Conservation (phyloP, 2,329 filamentous ascomycete genomes). For the Amauroascus niger region DNA sequence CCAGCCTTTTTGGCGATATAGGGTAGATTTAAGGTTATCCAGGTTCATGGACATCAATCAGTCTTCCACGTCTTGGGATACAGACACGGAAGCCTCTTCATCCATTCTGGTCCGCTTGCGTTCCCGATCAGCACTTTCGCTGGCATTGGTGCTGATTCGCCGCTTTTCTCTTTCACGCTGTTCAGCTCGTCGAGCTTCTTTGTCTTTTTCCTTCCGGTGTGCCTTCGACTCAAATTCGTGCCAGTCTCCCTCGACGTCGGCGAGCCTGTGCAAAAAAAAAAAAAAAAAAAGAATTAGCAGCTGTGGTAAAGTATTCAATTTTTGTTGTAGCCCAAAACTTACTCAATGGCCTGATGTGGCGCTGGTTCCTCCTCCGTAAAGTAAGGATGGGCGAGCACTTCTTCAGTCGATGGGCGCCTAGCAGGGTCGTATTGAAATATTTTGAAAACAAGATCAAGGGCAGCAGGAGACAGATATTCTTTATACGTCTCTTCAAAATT, state of each 20-base stretch:
- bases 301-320: constrained; percentile 4
- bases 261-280: constrained; percentile 46
- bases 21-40: background rate
- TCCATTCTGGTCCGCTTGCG: constrained; percentile 31
- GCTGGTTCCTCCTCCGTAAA: constrained; percentile 73
- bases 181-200: constrained; percentile 44
- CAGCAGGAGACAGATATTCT: constrained; percentile 64
- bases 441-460: constrained; percentile 67
- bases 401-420: constrained; percentile 69
- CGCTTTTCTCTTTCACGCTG: constrained; percentile 43
- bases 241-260: constrained; percentile 83
- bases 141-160: constrained; percentile 31
- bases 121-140: constrained; percentile 30
- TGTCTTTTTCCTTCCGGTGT: constrained; percentile 72
- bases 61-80: constrained; percentile 1
- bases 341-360: constrained; percentile 71
- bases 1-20: background rate
- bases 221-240: constrained; percentile 98
- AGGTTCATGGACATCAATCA: background rate
- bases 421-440: constrained; percentile 88
- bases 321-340: constrained; percentile 35
- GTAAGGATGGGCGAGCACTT: constrained; percentile 79
- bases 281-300: constrained; percentile 20
- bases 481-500: constrained; percentile 77
- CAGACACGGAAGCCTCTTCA: constrained; percentile 13